These are phyloP conservation scores for Adansonia gregorii DNA, from an alignment of 441 rosid genomes.

Conservation along the genomic window DNA sequence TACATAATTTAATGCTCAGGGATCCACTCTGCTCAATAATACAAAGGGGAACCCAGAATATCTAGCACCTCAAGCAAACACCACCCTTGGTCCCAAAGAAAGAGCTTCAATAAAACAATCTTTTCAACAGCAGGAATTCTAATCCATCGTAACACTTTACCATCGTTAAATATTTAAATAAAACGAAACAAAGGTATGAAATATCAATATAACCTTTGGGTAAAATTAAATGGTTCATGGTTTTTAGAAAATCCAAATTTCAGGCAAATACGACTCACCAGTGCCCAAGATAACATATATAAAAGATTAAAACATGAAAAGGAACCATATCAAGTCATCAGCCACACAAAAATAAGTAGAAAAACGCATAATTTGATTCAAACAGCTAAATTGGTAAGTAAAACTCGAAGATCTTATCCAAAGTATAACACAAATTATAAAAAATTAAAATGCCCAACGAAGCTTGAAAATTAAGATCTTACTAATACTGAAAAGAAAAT, in stretches of 20 bases:
- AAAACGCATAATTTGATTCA: background rate
- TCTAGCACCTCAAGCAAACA: background rate
- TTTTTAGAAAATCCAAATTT: background rate
- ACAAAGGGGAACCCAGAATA: background rate
- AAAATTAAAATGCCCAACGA: background rate
- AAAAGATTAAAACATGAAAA: background rate
- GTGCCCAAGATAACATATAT: background rate
- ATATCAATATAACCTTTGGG: background rate
- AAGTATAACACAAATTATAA: background rate
- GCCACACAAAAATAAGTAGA: background rate
- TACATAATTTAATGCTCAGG: background rate
- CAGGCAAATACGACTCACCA: background rate
- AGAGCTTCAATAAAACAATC: background rate
- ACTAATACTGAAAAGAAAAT: background rate
- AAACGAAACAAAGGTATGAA: background rate
- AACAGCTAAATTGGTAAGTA: slow-evolving; percentile 9
- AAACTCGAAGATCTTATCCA: slow-evolving; percentile 18
- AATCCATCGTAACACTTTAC: background rate
- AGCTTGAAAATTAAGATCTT: background rate
- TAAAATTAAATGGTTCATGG: background rate
- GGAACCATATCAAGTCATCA: background rate
- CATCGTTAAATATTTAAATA: background rate
- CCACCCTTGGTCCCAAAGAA: background rate
- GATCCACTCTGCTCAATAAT: background rate
- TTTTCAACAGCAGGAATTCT: background rate